These are phyloP conservation scores for Fraxinus ornus DNA, from an alignment of 305 asterid species.

Conservation along the genomic window DNA sequence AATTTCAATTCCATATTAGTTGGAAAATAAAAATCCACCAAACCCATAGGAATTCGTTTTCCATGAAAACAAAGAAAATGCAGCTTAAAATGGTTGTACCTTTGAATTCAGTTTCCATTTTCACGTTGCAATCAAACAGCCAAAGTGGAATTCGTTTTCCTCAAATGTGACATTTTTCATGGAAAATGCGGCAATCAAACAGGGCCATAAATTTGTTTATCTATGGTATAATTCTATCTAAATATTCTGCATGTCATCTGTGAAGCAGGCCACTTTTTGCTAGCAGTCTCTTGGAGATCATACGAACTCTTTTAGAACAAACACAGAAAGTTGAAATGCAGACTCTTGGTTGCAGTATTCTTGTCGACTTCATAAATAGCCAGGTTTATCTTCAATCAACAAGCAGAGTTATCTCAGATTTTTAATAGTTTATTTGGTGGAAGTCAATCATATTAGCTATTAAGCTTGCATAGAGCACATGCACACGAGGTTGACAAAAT, in stretches of 20 bases:
- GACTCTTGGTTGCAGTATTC: slow-evolving; percentile 43
- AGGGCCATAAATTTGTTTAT: background rate
- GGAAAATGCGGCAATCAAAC: too few species aligned
- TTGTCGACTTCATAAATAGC: slow-evolving; percentile 43
- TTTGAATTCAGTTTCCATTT: too few species aligned
- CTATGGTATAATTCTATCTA: background rate
- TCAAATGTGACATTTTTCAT: too few species aligned
- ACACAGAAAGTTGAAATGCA: slow-evolving; percentile 43
- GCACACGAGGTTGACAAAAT: background rate
- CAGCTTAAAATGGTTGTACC: too few species aligned
- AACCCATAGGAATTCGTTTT: too few species aligned
- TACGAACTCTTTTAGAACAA: slow-evolving; percentile 45
- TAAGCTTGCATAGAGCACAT: background rate
- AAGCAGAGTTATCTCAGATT: background rate
- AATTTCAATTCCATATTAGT: too few species aligned
- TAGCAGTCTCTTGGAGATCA: slow-evolving; percentile 44
- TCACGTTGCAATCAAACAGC: too few species aligned
- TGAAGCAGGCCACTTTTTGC: slow-evolving; percentile 53
- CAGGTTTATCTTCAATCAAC: slow-evolving; percentile 34
- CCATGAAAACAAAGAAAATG: too few species aligned
- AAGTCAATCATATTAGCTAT: background rate
- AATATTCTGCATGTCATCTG: slow-evolving; percentile 1
- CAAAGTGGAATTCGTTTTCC: too few species aligned
- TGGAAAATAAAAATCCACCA: too few species aligned
- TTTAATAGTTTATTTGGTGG: background rate